phyloP scores from a whole-genome alignment of 116 monocot species.

The Cymodocea nodosa region DNA sequence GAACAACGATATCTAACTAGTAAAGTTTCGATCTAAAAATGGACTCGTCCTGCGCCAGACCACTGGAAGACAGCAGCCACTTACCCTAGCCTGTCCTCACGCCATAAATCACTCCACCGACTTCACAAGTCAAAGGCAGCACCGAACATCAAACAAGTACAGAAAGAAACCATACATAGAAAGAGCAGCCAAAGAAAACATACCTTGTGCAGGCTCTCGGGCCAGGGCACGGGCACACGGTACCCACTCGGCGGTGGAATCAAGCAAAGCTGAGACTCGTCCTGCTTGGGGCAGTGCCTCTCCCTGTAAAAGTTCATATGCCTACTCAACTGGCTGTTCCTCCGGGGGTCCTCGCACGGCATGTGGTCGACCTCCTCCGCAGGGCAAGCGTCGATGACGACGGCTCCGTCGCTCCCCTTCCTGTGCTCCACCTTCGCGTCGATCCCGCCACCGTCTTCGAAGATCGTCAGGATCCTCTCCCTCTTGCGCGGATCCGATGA shows the following conservation, averaged over 20 bases:
- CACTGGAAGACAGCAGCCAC: no score
- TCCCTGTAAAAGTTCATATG: constrained; percentile 94
- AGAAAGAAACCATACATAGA: no score
- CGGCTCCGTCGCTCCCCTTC: not conserved
- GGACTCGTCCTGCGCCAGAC: no score
- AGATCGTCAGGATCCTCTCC: constrained; percentile 26
- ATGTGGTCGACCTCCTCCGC: constrained; percentile 52
- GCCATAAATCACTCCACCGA: no score
- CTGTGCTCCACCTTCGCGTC: not conserved
- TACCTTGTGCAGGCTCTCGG: constrained; percentile 89
- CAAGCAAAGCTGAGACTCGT: constrained; percentile 53
- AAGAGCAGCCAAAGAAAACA: not conserved
- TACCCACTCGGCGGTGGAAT: constrained; percentile 67
- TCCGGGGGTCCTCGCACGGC: constrained; percentile 93
- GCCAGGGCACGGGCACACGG: constrained; percentile 60
- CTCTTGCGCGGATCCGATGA: constrained; percentile 26
- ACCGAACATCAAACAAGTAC: no score
- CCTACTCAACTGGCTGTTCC: constrained; percentile 68
- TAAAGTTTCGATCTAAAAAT: no score
- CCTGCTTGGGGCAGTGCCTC: constrained; percentile 63
- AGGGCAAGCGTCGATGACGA: constrained; percentile 23
- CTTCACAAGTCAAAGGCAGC: no score
- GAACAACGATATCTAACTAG: no score
- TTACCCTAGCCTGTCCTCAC: no score
- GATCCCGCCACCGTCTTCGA: constrained; percentile 16